Percentiles rank a stretch among this genome's conserved stretches.
These are phyloP conservation scores for Chlorella sp. DNA, from an alignment of 139 green algal genomes.

Conservation along the genomic window DNA sequence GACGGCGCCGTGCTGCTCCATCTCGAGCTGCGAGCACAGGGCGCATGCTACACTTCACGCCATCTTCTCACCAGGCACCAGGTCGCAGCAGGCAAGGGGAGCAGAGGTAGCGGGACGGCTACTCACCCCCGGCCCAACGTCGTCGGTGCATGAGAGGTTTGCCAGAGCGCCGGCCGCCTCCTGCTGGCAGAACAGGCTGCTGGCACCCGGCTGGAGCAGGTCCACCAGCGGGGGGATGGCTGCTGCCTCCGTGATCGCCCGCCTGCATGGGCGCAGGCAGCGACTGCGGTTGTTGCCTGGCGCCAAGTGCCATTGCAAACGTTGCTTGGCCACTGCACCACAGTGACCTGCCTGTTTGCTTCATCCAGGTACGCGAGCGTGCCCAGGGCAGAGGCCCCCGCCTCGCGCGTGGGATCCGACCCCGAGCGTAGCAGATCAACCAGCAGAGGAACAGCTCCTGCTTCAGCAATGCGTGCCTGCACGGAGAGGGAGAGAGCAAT, in stretches of 20 bases:
- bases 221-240: slow-evolving; percentile 25
- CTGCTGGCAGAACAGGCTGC: slow-evolving; percentile 19
- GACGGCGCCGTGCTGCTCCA: slow-evolving; percentile 15
- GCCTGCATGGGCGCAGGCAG: not conserved
- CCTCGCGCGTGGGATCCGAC: slow-evolving; percentile 18
- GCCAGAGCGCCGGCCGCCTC: slow-evolving; percentile 32
- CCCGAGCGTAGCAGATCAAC: slow-evolving; percentile 27
- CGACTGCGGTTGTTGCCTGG: not conserved
- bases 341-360: slow-evolving; percentile 1
- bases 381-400: slow-evolving; percentile 15
- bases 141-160: slow-evolving; percentile 36
- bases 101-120: too few relatives aligned
- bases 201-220: slow-evolving; percentile 2
- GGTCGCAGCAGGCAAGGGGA: too few relatives aligned
- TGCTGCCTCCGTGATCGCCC: slow-evolving; percentile 7
- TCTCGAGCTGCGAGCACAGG: slow-evolving; percentile 22
- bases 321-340: not conserved
- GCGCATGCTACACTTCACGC: not conserved
- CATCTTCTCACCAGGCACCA: too few relatives aligned
- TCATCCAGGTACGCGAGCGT: slow-evolving; percentile 36
- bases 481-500: not conserved
- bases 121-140: slow-evolving; percentile 11
- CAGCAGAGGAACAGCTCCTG: slow-evolving; percentile 19
- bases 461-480: slow-evolving; percentile 12
- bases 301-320: not conserved